Conservation (phyloP, 116 monocot species). For the Iris pallida region DNA sequence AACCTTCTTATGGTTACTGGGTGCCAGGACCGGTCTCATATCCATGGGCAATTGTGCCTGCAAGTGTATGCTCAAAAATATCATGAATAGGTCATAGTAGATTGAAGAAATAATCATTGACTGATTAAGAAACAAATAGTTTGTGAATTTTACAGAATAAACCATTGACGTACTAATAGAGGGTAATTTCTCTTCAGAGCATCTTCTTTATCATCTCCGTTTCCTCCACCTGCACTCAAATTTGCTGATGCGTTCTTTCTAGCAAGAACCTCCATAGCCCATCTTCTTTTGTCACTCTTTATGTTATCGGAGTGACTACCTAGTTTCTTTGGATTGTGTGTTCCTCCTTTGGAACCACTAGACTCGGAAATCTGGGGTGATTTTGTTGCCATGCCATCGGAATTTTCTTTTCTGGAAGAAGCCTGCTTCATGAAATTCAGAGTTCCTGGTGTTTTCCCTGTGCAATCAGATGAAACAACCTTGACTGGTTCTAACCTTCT, state of each 20-base stretch:
- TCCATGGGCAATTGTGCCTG: constrained; percentile 79
- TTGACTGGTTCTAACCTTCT: constrained; percentile 2
- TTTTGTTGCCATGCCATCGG: constrained; percentile 1
- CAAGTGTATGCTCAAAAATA: constrained; percentile 16
- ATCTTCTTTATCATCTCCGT: constrained; percentile 32
- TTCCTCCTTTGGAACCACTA: constrained; percentile 18
- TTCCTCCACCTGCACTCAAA: constrained; percentile 21
- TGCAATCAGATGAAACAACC: constrained; percentile 18
- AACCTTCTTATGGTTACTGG: constrained; percentile 61
- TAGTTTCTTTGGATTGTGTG: constrained; percentile 21
- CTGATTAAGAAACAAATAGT: neutral
- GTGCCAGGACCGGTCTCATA: constrained; percentile 62
- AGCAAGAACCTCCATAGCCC: constrained; percentile 91
- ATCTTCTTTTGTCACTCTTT: constrained; percentile 79
- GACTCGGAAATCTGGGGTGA: constrained; percentile 5
- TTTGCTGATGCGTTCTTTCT: constrained; percentile 51
- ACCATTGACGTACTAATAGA: constrained; percentile 53
- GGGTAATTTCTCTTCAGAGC: constrained; percentile 61
- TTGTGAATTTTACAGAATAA: neutral
- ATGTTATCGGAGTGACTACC: constrained; percentile 15
- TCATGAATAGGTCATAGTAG: neutral
- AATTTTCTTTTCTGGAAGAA: constrained; percentile 27
- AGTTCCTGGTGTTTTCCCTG: constrained; percentile 10
- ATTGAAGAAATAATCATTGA: neutral
- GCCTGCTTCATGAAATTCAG: constrained; percentile 13